These are phyloP conservation scores for Exserohilum rostratum DNA, from an alignment of 2,329 filamentous ascomycete genomes.

Conservation along the genomic window DNA sequence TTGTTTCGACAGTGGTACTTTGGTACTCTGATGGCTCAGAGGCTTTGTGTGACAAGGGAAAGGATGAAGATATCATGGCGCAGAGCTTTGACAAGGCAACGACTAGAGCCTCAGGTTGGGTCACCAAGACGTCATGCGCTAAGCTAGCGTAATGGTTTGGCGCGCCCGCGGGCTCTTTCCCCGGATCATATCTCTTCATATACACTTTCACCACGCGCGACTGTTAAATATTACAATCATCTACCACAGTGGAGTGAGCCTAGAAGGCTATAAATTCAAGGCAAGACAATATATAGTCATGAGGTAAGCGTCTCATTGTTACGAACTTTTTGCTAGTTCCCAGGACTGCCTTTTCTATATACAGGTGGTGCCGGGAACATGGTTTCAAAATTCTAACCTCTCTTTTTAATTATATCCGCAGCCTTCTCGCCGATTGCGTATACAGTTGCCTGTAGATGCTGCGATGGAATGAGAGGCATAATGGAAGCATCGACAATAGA, in stretches of 20 bases:
- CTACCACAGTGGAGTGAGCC: background rate
- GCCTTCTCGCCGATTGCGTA: slow-evolving; percentile 46
- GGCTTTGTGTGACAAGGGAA: no score
- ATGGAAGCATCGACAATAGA: slow-evolving; percentile 42
- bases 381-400: slow-evolving; percentile 1
- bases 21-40: no score
- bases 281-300: background rate
- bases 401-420: slow-evolving; percentile 38
- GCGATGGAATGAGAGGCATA: slow-evolving; percentile 38
- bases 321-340: background rate
- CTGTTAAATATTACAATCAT: background rate
- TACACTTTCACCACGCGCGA: background rate
- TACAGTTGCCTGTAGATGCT: slow-evolving; percentile 43
- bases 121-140: background rate
- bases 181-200: background rate
- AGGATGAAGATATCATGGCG: background rate
- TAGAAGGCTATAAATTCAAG: background rate
- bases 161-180: background rate
- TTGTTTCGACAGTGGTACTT: no score
- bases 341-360: background rate
- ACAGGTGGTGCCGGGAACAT: background rate
- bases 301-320: background rate
- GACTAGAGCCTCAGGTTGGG: background rate
- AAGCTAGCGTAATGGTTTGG: background rate
- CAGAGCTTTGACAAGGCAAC: no score